phyloP scores from a whole-genome alignment of 2,329 filamentous ascomycete genomes.

The Daldinia eschscholtzii region DNA sequence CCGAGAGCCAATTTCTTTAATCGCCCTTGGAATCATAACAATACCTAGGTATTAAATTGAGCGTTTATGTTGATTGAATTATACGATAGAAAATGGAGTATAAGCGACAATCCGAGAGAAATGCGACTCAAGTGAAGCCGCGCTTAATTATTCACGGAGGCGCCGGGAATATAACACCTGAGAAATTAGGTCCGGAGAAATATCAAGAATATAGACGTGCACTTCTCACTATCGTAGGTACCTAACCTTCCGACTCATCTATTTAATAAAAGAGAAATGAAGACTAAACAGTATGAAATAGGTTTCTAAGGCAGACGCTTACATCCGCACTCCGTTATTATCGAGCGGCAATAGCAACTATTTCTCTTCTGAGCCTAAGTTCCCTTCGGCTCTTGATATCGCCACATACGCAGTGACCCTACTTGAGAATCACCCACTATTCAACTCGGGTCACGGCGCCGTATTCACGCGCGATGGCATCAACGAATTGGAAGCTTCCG shows the following conservation, averaged over 20 bases:
- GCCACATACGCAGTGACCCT: conserved; percentile 80
- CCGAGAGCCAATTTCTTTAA: neutral
- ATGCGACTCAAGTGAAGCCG: conserved; percentile 58
- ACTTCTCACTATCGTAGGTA: conserved; percentile 70
- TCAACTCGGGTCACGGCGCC: conserved; percentile 86
- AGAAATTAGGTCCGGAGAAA: conserved; percentile 68
- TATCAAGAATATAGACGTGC: conserved; percentile 71
- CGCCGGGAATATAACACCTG: conserved; percentile 75
- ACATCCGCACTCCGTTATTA: conserved; percentile 58
- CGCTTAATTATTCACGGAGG: conserved; percentile 79
- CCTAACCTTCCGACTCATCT: neutral
- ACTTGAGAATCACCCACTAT: conserved; percentile 84
- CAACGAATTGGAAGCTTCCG: conserved; percentile 86
- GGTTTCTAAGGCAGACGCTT: conserved; percentile 61
- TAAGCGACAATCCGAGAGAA: conserved; percentile 45
- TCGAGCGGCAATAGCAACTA: conserved; percentile 19
- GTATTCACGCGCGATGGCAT: conserved; percentile 87
- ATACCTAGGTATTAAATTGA: neutral
- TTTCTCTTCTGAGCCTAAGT: conserved; percentile 26
- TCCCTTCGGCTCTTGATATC: conserved; percentile 75
- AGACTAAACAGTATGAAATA: conserved; percentile 11
- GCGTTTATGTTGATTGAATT: neutral
- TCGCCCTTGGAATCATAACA: neutral
- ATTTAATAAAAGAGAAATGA: conserved; percentile 38
- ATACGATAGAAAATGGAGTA: conserved; percentile 57